These are phyloP conservation scores for Cryphonectria radicalis DNA, from an alignment of 2,329 filamentous ascomycete species.

Conservation along the genomic window DNA sequence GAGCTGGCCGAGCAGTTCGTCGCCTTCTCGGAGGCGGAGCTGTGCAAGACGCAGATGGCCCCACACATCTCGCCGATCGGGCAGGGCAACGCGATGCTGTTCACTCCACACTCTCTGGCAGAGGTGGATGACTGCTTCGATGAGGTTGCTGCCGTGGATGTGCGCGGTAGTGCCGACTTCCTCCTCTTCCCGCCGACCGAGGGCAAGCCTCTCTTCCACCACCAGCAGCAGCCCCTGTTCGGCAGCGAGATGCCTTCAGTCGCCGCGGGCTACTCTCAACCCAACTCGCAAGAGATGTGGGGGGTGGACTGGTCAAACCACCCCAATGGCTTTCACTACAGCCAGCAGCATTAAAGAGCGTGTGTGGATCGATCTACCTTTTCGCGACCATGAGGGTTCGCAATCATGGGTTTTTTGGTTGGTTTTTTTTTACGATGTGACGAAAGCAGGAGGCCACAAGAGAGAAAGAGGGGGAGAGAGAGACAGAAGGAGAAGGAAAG, in stretches of 20 bases:
- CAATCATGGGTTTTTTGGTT: no score
- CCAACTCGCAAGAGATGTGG: slow-evolving; percentile 56
- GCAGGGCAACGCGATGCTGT: slow-evolving; percentile 71
- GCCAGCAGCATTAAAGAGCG: slow-evolving; percentile 36
- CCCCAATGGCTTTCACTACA: slow-evolving; percentile 39
- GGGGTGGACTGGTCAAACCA: slow-evolving; percentile 48
- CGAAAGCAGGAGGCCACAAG: slow-evolving; percentile 12
- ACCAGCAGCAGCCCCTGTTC: slow-evolving; percentile 45
- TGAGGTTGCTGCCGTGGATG: slow-evolving; percentile 50
- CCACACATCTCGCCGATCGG: slow-evolving; percentile 71
- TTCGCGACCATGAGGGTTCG: neutral
- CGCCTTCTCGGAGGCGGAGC: slow-evolving; percentile 43
- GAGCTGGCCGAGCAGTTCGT: slow-evolving; percentile 48
- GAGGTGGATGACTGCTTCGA: slow-evolving; percentile 70
- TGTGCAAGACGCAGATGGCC: slow-evolving; percentile 45
- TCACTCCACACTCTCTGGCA: slow-evolving; percentile 64
- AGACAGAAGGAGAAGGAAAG: neutral
- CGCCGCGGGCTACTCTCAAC: slow-evolving; percentile 56
- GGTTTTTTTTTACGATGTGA: slow-evolving; percentile 22
- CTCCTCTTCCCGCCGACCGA: slow-evolving; percentile 58
- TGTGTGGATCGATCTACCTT: neutral
- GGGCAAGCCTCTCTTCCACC: slow-evolving; percentile 46
- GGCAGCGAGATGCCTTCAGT: slow-evolving; percentile 53
- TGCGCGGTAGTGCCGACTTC: slow-evolving; percentile 61
- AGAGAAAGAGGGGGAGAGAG: slow-evolving; percentile 2